Evolutionary conservation across 2,329 filamentous ascomycete species (phyloP).

Genomic region (Colletotrichum brevisporum): DNA sequence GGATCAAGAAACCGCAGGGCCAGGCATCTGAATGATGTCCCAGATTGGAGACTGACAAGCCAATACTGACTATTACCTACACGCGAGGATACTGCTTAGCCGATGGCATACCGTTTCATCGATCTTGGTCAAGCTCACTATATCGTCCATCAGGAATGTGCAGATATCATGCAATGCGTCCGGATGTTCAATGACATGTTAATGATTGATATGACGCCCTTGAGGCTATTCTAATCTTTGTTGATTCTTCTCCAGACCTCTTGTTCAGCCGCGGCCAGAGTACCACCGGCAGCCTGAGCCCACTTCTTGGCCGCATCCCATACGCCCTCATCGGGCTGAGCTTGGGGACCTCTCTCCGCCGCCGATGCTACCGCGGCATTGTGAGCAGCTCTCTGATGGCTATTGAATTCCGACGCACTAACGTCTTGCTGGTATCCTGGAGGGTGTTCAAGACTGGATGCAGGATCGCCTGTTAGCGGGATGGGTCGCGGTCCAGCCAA

Average conservation of each 20-base stretch:
- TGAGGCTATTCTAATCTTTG: constrained; percentile 60
- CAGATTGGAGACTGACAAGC: constrained; percentile 18
- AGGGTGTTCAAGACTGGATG: constrained; percentile 58
- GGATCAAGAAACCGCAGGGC: constrained; percentile 15
- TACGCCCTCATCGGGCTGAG: constrained; percentile 58
- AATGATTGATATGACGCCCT: constrained; percentile 4
- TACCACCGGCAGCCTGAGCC: constrained; percentile 69
- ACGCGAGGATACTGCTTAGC: background rate
- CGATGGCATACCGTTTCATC: background rate
- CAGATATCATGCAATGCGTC: background rate
- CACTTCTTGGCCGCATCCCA: constrained; percentile 72
- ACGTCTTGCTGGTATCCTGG: constrained; percentile 71
- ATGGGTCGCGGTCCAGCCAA: constrained; percentile 46
- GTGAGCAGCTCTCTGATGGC: constrained; percentile 60
- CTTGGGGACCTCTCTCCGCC: constrained; percentile 46
- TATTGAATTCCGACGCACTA: constrained; percentile 65
- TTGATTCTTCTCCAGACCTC: constrained; percentile 76
- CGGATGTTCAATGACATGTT: background rate
- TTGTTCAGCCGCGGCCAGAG: constrained; percentile 69
- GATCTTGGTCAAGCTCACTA: constrained; percentile 5
- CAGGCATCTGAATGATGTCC: constrained; percentile 23
- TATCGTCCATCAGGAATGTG: background rate
- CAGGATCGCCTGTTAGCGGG: constrained; percentile 45
- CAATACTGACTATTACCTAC: constrained; percentile 5
- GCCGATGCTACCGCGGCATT: constrained; percentile 49